Base-by-base conservation (phyloP, 495 filamentous ascomycete genomes). In the Aspergillus steynii region DNA sequence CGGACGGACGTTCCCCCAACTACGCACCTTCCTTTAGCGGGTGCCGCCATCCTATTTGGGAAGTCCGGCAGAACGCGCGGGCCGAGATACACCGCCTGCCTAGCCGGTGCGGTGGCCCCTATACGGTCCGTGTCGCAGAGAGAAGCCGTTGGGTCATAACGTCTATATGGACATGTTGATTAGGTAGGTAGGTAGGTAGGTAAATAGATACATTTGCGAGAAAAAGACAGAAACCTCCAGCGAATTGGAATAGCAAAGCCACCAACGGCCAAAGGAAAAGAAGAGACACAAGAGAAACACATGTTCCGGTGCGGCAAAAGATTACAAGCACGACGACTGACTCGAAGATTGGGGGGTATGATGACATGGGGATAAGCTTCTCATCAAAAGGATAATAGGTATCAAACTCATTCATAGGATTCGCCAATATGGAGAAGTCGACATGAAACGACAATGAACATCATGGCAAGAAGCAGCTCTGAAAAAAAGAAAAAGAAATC, bases 291-390 rank as follows among this genome's bases (percentile, higher is more conserved):
- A 15, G 55, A 20, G 55, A 31, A 61, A 58, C 45, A 52, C 14
- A 53, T 49, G 47, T 5, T 49, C 6, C 15, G 47, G 15, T 49
- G 26, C 2, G 10, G 26, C 27, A 42, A 27, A 50, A 53, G 65
- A 63, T 50, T n/a, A 14, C 5, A 49, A 49, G 6, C 62, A 65
- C 32, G 63, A 58, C 59, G 25, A 62, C 32, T 50, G 14, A 56
- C 34, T 49, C 60, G 26, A 34, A 53, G 66, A 51, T 64, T 53
- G 48, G 59, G 66, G 65, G 66, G 62, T 64, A 66, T 63, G 67
- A 61, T 63, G 53, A 64, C 60, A 69, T 70, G 59, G 65, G 65
- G 56, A 50, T 55, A 59, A 58, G 52, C 46, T 60, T 63, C 58
- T 62, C 56, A 63, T 65, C 48, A 60, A 31, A 45, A 27, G 29